Evolutionary conservation across 345 rosid species (phyloP).

Genomic region (Alliaria petiolata): DNA sequence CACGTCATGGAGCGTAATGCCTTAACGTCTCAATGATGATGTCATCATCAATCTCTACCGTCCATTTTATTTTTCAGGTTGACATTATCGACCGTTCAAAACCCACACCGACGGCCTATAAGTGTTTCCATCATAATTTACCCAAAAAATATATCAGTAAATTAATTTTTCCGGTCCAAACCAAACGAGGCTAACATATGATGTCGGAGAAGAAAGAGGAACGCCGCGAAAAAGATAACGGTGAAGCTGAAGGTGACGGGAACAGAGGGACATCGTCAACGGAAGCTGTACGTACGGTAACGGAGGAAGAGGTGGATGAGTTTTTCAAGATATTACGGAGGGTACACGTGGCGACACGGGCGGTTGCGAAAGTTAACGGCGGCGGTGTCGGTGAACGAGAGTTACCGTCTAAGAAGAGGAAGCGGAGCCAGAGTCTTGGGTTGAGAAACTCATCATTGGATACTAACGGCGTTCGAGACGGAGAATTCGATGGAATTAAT

Average conservation of each 20-base stretch:
- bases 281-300: slow-evolving; percentile 23
- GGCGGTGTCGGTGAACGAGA: neutral
- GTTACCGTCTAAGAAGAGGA: slow-evolving; percentile 35
- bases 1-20: slow-evolving; percentile 19
- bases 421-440: slow-evolving; percentile 24
- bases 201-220: slow-evolving; percentile 4
- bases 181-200: slow-evolving; percentile 14
- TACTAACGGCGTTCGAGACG: slow-evolving; percentile 21
- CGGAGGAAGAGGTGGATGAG: slow-evolving; percentile 38
- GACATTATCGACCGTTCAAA: slow-evolving; percentile 8
- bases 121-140: neutral
- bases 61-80: neutral
- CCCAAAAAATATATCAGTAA: too few species aligned
- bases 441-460: neutral
- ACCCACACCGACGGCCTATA: slow-evolving; percentile 18
- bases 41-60: slow-evolving; percentile 24
- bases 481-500: slow-evolving; percentile 3
- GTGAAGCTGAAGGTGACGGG: slow-evolving; percentile 3
- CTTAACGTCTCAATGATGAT: neutral
- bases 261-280: neutral
- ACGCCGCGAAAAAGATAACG: slow-evolving; percentile 3
- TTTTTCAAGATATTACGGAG: slow-evolving; percentile 37
- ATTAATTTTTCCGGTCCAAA: neutral
- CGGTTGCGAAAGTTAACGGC: slow-evolving; percentile 17
- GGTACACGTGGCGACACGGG: slow-evolving; percentile 30